These are phyloP conservation scores for Rhizopus sp. DNA, from an alignment of 371 early-diverging fungal genomes.

Conservation along the genomic window DNA sequence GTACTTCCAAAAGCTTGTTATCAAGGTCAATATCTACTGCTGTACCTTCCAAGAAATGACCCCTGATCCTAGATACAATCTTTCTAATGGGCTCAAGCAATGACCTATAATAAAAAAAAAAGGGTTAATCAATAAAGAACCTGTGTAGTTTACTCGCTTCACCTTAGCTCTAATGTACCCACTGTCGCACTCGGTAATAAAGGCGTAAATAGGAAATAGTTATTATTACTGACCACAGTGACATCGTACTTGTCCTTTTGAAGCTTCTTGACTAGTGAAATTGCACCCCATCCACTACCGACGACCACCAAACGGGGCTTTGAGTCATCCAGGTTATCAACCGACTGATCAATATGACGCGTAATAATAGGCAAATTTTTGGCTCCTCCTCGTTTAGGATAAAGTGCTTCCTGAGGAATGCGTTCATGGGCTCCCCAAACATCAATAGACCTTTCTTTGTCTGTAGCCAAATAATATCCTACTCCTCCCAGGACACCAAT, in stretches of 20 bases:
- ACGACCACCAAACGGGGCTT: slow-evolving; percentile 74
- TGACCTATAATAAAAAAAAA: slow-evolving; percentile 40
- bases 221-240: slow-evolving; percentile 64
- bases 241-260: slow-evolving; percentile 77
- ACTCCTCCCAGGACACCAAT: slow-evolving; percentile 1
- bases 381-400: slow-evolving; percentile 39
- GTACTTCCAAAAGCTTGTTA: slow-evolving; percentile 56
- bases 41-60: slow-evolving; percentile 58
- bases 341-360: slow-evolving; percentile 33
- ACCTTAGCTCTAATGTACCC: slow-evolving; percentile 82
- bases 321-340: slow-evolving; percentile 23
- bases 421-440: slow-evolving; percentile 26
- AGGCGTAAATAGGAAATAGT: slow-evolving; percentile 91
- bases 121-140: no score
- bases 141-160: slow-evolving; percentile 6
- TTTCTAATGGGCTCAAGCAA: slow-evolving; percentile 77
- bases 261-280: slow-evolving; percentile 61
- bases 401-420: slow-evolving; percentile 33
- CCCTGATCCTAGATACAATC: slow-evolving; percentile 50
- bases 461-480: slow-evolving; percentile 27
- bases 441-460: slow-evolving; percentile 25
- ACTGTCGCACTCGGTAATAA: slow-evolving; percentile 78
- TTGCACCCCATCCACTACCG: slow-evolving; percentile 79
- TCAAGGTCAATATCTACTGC: slow-evolving; percentile 74
- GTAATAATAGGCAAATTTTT: slow-evolving; percentile 36